phyloP scores from a whole-genome alignment of 805 yeast genomes.

The Candida sphagnicola region DNA sequence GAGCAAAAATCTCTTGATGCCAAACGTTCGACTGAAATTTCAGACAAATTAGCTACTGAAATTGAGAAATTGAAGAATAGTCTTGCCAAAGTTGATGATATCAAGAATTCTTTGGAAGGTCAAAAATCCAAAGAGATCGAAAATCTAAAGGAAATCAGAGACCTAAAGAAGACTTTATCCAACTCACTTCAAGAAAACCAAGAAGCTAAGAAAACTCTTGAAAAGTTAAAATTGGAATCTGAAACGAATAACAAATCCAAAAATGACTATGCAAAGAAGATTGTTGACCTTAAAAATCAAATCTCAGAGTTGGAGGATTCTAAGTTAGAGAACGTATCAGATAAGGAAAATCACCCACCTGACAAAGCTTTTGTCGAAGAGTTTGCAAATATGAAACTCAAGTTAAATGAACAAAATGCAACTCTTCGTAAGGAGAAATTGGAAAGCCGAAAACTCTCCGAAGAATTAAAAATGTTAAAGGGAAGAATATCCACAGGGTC shows the following conservation, averaged over 20 bases:
- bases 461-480: conserved; percentile 58
- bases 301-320: conserved; percentile 16
- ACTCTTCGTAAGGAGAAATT: conserved; percentile 44
- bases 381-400: conserved; percentile 45
- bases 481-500: conserved; percentile 61
- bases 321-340: conserved; percentile 12
- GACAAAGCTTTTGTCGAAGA: conserved; percentile 37
- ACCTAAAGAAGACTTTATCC: conserved; percentile 19
- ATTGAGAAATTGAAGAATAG: conserved; percentile 2
- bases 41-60: conserved; percentile 2
- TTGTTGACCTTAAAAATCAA: conserved; percentile 20
- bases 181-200: conserved; percentile 10
- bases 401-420: conserved; percentile 51
- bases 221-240: conserved; percentile 20
- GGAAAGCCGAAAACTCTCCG: conserved; percentile 43
- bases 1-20: conserved; percentile 7
- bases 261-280: conserved; percentile 23
- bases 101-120: conserved; percentile 2
- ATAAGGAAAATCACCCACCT: conserved; percentile 37
- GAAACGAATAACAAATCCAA: conserved; percentile 18
- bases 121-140: conserved; percentile 7
- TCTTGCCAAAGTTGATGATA: background rate
- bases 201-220: conserved; percentile 6
- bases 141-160: conserved; percentile 12
- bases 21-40: conserved; percentile 1